phyloP scores from a whole-genome alignment of 169 alveolate species.

The Eimeria acervulina region DNA sequence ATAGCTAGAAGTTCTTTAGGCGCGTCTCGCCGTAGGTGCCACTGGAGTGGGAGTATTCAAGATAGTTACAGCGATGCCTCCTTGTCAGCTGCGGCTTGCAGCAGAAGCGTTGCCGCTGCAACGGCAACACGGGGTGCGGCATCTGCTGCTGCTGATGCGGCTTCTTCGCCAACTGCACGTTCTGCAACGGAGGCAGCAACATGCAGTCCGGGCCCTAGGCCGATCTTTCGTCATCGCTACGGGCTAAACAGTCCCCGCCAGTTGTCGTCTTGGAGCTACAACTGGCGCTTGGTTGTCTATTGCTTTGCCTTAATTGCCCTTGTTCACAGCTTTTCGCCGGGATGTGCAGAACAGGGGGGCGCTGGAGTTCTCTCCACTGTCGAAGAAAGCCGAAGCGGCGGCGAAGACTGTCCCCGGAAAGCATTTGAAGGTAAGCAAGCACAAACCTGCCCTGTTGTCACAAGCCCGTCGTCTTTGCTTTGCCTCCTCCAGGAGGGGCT shows the following conservation, averaged over 20 bases:
- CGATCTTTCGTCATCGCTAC: background rate
- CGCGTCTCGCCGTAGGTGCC: background rate
- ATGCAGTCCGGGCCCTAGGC: background rate
- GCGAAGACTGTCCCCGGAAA: background rate
- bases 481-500: too few species aligned
- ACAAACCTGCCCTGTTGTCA: too few species aligned
- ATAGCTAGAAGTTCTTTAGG: background rate
- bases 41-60: background rate
- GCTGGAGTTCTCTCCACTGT: background rate
- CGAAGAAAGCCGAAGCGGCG: background rate
- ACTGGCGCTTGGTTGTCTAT: background rate
- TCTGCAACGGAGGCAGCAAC: constrained; percentile 25
- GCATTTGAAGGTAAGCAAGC: background rate
- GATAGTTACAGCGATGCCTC: background rate
- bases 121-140: constrained; percentile 17
- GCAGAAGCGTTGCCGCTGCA: background rate
- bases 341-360: constrained; percentile 28
- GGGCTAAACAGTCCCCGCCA: background rate
- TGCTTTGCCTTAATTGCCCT: background rate
- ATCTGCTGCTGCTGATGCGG: background rate
- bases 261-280: background rate
- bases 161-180: background rate
- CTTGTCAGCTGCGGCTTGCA: background rate
- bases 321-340: background rate
- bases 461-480: too few species aligned